Conservation (phyloP, 2,329 filamentous ascomycete species). For the Fusarium poae region DNA sequence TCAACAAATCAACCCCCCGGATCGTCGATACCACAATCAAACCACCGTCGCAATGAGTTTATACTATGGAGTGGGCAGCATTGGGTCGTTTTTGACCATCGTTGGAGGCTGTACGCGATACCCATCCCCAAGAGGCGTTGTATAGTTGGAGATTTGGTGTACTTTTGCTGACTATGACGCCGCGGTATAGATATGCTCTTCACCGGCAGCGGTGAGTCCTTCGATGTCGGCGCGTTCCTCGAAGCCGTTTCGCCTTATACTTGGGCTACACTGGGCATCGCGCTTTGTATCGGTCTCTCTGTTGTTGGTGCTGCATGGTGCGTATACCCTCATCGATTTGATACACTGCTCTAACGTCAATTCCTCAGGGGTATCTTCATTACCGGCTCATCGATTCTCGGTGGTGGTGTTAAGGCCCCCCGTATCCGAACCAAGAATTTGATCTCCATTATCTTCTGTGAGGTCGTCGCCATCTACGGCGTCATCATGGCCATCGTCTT, state of each 20-base stretch:
- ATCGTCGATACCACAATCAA: conserved; percentile 44
- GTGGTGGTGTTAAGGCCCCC: conserved; percentile 94
- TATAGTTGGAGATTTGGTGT: conserved; percentile 13
- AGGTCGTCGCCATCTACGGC: conserved; percentile 99
- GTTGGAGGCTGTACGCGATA: conserved; percentile 80
- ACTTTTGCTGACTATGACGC: conserved; percentile 38
- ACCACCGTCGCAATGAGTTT: conserved; percentile 73
- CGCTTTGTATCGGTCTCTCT: conserved; percentile 93
- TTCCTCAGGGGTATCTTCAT: conserved; percentile 93
- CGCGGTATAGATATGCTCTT: conserved; percentile 90
- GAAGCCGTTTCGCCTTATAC: conserved; percentile 93
- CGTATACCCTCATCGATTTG: conserved; percentile 45
- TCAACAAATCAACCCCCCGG: conserved; percentile 34
- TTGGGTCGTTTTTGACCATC: conserved; percentile 75
- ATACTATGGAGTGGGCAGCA: conserved; percentile 76
- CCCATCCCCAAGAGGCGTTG: conserved; percentile 17
- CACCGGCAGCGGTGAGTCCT: conserved; percentile 93
- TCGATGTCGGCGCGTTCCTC: conserved; percentile 97
- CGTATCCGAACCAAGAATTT: conserved; percentile 99
- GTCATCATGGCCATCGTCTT: conserved; percentile 99
- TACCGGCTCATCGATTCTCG: conserved; percentile 96
- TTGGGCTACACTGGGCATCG: conserved; percentile 92
- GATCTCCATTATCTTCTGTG: conserved; percentile 99
- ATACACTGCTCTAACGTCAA: conserved; percentile 37
- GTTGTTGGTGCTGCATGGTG: conserved; percentile 98